These are phyloP conservation scores for Nidularia pulvinata DNA, from an alignment of 768 basidiomycete species.

Conservation along the genomic window DNA sequence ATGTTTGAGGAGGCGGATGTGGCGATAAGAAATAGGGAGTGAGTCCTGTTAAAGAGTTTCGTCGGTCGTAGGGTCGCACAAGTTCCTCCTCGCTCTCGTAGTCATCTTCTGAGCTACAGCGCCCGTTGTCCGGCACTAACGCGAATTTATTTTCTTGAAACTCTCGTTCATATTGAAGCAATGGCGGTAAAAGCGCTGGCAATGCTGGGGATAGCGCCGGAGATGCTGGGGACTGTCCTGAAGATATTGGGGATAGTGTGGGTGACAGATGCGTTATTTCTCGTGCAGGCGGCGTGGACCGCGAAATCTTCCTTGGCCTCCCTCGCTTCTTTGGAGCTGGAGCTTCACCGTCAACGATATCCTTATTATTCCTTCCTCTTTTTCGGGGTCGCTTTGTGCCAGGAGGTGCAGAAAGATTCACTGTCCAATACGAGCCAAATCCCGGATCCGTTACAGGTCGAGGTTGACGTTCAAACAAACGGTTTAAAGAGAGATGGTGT, in stretches of 20 bases:
- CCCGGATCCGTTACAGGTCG: slow-evolving; percentile 85
- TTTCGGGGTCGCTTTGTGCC: slow-evolving; percentile 87
- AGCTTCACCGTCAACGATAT: slow-evolving; percentile 16
- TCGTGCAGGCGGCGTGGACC: slow-evolving; percentile 4
- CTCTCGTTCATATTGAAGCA: not conserved
- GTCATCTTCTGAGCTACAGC: slow-evolving; percentile 42
- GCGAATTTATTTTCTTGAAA: not conserved
- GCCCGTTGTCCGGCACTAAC: not conserved
- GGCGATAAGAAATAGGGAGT: slow-evolving; percentile 26
- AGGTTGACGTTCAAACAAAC: slow-evolving; percentile 80
- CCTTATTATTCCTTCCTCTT: slow-evolving; percentile 64
- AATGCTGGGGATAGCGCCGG: not conserved
- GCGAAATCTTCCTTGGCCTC: slow-evolving; percentile 23
- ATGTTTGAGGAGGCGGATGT: slow-evolving; percentile 25
- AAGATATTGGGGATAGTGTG: no score
- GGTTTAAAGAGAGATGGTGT: slow-evolving; percentile 82
- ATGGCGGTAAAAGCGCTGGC: no score
- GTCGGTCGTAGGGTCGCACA: slow-evolving; percentile 41
- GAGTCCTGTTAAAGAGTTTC: slow-evolving; percentile 33
- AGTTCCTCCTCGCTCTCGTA: slow-evolving; percentile 74
- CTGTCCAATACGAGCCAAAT: slow-evolving; percentile 89
- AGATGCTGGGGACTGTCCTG: not conserved
- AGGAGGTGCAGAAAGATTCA: slow-evolving; percentile 83
- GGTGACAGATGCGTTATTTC: slow-evolving; percentile 8
- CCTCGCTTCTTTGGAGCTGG: slow-evolving; percentile 34